These are phyloP conservation scores for Fagopyrum tataricum DNA, from an alignment of 148 eudicot genomes.

Conservation along the genomic window DNA sequence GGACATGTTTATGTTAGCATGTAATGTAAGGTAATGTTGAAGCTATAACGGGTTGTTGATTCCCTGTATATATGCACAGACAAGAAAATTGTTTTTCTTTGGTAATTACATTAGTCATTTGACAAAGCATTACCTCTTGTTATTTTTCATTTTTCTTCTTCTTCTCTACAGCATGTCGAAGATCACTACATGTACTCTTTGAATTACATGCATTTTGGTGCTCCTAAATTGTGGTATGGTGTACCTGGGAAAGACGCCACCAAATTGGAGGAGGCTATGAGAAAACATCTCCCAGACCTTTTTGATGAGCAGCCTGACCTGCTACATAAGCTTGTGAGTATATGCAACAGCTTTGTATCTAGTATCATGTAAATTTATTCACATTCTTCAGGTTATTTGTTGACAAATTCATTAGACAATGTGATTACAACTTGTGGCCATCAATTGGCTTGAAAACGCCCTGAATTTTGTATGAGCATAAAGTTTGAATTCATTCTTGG, in stretches of 20 bases:
- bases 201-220: slow-evolving; percentile 97
- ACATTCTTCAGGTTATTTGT: no score
- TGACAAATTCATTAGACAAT: no score
- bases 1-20: neutral
- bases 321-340: slow-evolving; percentile 91
- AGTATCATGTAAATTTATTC: neutral
- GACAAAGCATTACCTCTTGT: neutral
- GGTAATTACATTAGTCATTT: neutral
- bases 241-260: slow-evolving; percentile 77
- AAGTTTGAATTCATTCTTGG: neutral
- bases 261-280: slow-evolving; percentile 85
- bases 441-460: neutral
- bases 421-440: neutral
- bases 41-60: neutral
- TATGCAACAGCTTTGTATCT: neutral
- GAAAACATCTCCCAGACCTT: slow-evolving; percentile 79
- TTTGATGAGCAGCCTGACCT: slow-evolving; percentile 97
- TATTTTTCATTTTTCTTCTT: slow-evolving; percentile 9
- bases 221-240: slow-evolving; percentile 98
- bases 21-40: neutral
- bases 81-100: neutral
- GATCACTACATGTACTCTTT: slow-evolving; percentile 91
- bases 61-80: neutral
- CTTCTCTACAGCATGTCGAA: slow-evolving; percentile 78
- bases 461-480: neutral